Conservation (phyloP, 1,139 yeast species). For the Groenewaldozyma sp. region DNA sequence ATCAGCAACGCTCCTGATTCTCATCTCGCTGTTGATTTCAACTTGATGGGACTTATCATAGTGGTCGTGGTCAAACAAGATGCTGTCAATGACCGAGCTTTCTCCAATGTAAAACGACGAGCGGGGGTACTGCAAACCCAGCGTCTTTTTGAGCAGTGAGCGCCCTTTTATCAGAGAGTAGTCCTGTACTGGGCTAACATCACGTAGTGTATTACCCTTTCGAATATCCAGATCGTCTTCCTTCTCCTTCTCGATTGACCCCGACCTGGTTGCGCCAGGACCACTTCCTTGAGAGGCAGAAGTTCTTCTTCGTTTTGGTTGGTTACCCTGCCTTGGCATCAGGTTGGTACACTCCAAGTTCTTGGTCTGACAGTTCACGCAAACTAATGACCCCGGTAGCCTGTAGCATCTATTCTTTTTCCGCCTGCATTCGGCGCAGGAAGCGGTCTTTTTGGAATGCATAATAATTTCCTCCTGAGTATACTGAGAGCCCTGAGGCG, state of each 20-base stretch:
- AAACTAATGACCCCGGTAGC: not conserved
- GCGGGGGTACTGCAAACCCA: slow-evolving; percentile 32
- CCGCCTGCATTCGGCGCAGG: slow-evolving; percentile 23
- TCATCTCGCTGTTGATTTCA: slow-evolving; percentile 25
- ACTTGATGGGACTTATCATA: slow-evolving; percentile 30
- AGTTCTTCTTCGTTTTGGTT: too few relatives aligned
- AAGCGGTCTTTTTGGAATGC: slow-evolving; percentile 18
- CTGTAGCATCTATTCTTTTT: slow-evolving; percentile 10
- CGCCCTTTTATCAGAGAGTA: slow-evolving; percentile 32
- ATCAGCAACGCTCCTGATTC: slow-evolving; percentile 29
- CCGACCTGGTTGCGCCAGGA: too few relatives aligned
- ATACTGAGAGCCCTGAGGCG: too few relatives aligned
- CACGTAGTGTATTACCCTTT: slow-evolving; percentile 10
- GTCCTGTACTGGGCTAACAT: slow-evolving; percentile 27
- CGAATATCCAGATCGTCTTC: not conserved
- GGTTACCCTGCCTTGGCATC: too few relatives aligned
- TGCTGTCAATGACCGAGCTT: slow-evolving; percentile 29
- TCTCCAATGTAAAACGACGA: slow-evolving; percentile 33
- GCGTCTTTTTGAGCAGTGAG: slow-evolving; percentile 31
- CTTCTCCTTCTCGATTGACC: too few relatives aligned
- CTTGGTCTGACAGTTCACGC: slow-evolving; percentile 2
- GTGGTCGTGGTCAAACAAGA: slow-evolving; percentile 24
- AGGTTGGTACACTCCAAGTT: not conserved
- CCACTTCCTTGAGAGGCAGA: too few relatives aligned
- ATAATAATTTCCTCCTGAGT: too few relatives aligned